Base-by-base conservation (phyloP, 768 basidiomycete species). In the Leccinum imitatum region DNA sequence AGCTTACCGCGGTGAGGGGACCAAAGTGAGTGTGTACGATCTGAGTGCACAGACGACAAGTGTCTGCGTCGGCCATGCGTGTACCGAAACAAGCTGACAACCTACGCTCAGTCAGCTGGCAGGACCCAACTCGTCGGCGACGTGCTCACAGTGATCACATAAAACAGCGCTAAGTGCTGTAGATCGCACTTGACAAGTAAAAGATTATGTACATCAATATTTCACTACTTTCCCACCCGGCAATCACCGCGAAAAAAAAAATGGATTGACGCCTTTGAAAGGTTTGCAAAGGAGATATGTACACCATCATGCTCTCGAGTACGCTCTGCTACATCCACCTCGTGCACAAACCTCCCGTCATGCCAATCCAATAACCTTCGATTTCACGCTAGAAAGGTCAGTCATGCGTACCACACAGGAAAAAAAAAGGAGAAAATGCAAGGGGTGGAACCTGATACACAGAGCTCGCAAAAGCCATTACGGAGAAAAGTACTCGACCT, bases 21-120 rank as follows among this genome's bases (percentile, higher is more conserved):
- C 88, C 89, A 65, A 90, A 90, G 58, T 89, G 86, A 7, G 83
- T 78, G 59, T 80, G 77, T 41, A 89, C 77, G 39, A 89, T 82
- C 68, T 89, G 83, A 50, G 76, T 73, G 71, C 87, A 89, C 37
- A 91, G 70, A 54, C 81, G 79, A 44, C 80, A 77, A 4, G 83
- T 86, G 64, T 89, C 82, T 39, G 78, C 77, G 68, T 90, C 84
- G 33, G 86, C 86, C 89, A 90, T 90, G 27, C 37, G 59, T 46
- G 51, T 31, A 44, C 50, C 55, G 52, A 31, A 50, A 23, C n/a
- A 61, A 59, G 53, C 33, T 27, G n/a, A 46, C 11, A n/a, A 30
- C 37, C 33, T 46, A 17, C 9, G 4, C 47, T 14, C 21, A 14
- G 21, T 23, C 9, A 41, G 8, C 41, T 23, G 47, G 21, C 47